Conservation (phyloP, 768 basidiomycete genomes). For the Dioszegia crocea region DNA sequence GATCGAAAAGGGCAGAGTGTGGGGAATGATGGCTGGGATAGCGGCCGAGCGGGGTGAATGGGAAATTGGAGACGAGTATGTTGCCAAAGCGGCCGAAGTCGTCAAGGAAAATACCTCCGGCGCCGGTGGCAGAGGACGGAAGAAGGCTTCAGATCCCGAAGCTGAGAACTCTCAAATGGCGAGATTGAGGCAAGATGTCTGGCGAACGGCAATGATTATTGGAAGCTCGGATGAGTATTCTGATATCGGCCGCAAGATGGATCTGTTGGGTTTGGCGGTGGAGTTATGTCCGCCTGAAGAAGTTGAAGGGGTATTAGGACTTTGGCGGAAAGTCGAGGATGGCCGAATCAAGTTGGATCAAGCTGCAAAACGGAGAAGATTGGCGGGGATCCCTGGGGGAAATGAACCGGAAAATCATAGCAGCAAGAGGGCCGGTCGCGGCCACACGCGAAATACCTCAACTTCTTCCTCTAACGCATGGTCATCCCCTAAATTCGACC, state of each 20-base stretch:
- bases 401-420: no score
- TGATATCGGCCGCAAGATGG: slow-evolving; percentile 64
- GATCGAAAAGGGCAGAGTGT: slow-evolving; percentile 54
- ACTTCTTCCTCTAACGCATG: slow-evolving; percentile 1
- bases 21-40: slow-evolving; percentile 86
- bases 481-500: slow-evolving; percentile 3
- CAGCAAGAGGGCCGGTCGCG: background rate
- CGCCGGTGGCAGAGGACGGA: slow-evolving; percentile 45
- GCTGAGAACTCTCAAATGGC: background rate
- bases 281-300: slow-evolving; percentile 80
- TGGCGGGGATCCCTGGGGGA: slow-evolving; percentile 14
- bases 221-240: slow-evolving; percentile 74
- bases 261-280: slow-evolving; percentile 71
- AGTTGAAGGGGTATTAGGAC: slow-evolving; percentile 68
- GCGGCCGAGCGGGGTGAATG: slow-evolving; percentile 82
- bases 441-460: background rate
- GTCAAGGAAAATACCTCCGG: slow-evolving; percentile 13
- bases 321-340: slow-evolving; percentile 69
- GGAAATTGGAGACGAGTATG: slow-evolving; percentile 64
- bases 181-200: slow-evolving; percentile 63
- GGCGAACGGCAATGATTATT: slow-evolving; percentile 84
- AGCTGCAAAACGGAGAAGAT: slow-evolving; percentile 53
- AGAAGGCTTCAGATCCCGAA: slow-evolving; percentile 8
- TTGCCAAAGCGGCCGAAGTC: slow-evolving; percentile 61
- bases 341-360: slow-evolving; percentile 29